These are phyloP conservation scores for Terana coerulea DNA, from an alignment of 768 basidiomycete species.

Conservation along the genomic window DNA sequence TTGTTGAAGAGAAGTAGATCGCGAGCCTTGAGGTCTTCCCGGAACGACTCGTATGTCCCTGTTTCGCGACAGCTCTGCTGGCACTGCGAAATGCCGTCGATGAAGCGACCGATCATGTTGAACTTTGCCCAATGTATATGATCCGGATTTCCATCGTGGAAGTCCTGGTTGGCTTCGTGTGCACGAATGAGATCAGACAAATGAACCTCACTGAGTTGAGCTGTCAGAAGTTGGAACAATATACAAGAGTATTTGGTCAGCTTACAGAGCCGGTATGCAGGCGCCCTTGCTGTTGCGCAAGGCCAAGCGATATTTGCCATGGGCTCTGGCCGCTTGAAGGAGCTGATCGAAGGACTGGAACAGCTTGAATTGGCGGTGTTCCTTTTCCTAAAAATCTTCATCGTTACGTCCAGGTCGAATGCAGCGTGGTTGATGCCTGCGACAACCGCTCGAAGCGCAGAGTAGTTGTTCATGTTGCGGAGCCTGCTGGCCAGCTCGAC, in stretches of 20 bases:
- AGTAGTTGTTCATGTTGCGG: constrained; percentile 87
- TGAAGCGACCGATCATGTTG: constrained; percentile 86
- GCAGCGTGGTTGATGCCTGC: constrained; percentile 87
- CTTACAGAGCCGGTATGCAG: constrained; percentile 81
- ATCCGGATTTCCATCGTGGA: constrained; percentile 55
- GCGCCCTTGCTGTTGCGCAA: constrained; percentile 80
- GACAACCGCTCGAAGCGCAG: constrained; percentile 88
- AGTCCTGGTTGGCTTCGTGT: constrained; percentile 80
- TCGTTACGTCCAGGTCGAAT: constrained; percentile 71
- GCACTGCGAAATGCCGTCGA: constrained; percentile 71
- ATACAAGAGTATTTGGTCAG: constrained; percentile 3
- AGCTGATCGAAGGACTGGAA: constrained; percentile 83
- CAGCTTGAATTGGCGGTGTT: constrained; percentile 69
- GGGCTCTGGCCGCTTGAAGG: constrained; percentile 75
- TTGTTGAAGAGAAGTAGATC: constrained; percentile 43
- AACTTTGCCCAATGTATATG: constrained; percentile 97
- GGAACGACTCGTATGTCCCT: constrained; percentile 45
- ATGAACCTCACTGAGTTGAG: constrained; percentile 70
- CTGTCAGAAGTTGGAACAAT: constrained; percentile 14
- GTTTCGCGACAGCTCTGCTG: constrained; percentile 69
- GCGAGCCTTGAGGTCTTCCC: constrained; percentile 49
- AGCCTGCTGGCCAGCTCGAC: constrained; percentile 79
- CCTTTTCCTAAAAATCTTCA: constrained; percentile 68
- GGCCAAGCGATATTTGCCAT: constrained; percentile 89
- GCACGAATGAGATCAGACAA: constrained; percentile 86